Percentiles rank a stretch among this genome's conserved stretches.
Evolutionary conservation across 176 grass and related monocot species (phyloP).

Genomic region (Phoenix dactylifera): DNA sequence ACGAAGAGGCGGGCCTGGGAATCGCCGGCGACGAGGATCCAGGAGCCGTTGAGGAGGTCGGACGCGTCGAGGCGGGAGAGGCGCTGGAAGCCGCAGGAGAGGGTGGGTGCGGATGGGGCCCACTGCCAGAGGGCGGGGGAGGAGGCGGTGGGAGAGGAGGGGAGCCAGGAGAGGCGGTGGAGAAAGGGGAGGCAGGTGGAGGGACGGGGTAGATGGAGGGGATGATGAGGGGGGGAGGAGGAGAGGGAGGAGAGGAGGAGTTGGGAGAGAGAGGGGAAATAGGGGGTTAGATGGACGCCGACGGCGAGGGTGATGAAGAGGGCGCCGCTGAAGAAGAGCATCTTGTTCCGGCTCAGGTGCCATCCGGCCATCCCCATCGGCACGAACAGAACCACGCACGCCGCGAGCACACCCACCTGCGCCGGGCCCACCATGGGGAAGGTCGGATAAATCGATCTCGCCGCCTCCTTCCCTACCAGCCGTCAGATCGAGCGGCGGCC

Average conservation of each 20-base stretch:
- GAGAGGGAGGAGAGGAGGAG: constrained; percentile 44
- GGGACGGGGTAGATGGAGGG: constrained; percentile 1
- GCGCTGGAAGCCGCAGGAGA: constrained; percentile 60
- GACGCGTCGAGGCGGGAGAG: constrained; percentile 60
- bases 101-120: constrained; percentile 31
- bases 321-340: constrained; percentile 95
- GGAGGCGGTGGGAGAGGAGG: background rate
- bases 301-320: constrained; percentile 90
- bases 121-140: constrained; percentile 16
- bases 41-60: constrained; percentile 72
- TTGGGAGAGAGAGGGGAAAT: constrained; percentile 60
- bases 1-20: constrained; percentile 84
- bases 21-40: constrained; percentile 83
- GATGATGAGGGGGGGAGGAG: constrained; percentile 1
- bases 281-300: constrained; percentile 78
- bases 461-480: background rate
- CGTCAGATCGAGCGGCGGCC: too few relatives aligned
- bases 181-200: constrained; percentile 52
- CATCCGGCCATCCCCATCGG: constrained; percentile 92
- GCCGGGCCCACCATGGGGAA: constrained; percentile 34
- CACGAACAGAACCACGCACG: constrained; percentile 83
- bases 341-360: constrained; percentile 96
- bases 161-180: constrained; percentile 54
- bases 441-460: background rate
- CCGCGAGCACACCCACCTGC: constrained; percentile 68